Evolutionary conservation across 257 asterid genomes (phyloP), one percentile per base, ranked within the genome.

Genomic region (Echites panduratus): DNA sequence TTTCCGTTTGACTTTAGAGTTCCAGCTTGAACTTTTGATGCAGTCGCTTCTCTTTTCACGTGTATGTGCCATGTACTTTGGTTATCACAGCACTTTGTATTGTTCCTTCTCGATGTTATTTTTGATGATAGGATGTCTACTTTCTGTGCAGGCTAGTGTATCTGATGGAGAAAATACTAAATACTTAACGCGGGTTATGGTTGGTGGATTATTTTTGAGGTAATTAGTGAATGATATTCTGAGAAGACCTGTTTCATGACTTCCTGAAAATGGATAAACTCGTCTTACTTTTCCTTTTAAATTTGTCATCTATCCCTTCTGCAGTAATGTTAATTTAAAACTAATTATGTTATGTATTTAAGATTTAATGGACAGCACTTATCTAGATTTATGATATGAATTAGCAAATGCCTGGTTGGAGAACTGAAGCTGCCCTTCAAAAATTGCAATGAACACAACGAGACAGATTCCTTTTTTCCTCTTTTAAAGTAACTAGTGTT

Each of bases 11-110:
- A 79, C 75, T 79, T 89, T 96, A 95, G 99, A 92, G 53, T 95
- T 95, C 86, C 98, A 81, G 95, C 93, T 95, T 47, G 99, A 92
- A 82, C 93, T 95, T 68, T 80, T 92, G 85, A 95, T 92, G 98
- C 99, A 95, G 83, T 95, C 97, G 12, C 88, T 95, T 49, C 81
- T 84, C 79, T 92, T 92, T 82, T 90, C 98, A 75, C 95, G 98
- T 96, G 99, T 95, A 85, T 26, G 80, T 43, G 47, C 58, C 26
- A 24, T 20, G 71, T 24, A 49, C 19, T 73, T 52, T 73, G 58
- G 10, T 63, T 67, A n/a, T 58, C 35, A 40, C 40, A 7, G 61
- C 62, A 9, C 29, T 73, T 59, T 61, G 9, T 32, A 19, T 26
- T 1, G 22, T 70, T 58, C 35, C 65, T 77, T 52, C 48, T 70